Conservation (phyloP, 78 protist genomes). For the Monocercomonoides exilis region DNA sequence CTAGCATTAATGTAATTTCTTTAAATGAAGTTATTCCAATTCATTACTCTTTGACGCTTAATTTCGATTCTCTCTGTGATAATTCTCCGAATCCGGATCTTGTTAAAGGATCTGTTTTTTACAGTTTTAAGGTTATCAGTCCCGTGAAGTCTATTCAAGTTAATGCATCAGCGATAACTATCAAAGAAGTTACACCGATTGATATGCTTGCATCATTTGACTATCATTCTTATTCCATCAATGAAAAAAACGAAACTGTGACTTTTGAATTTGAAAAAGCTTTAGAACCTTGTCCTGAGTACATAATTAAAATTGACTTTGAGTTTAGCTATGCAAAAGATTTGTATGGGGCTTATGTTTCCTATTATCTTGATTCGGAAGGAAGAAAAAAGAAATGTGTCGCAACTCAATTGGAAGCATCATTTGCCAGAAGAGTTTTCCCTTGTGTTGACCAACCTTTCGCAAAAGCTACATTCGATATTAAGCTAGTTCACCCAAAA, state of each 20-base stretch:
- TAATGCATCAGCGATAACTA: not conserved
- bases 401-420: not conserved
- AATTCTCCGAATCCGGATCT: not conserved
- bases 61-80: not conserved
- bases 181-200: not conserved
- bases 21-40: not conserved
- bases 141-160: not conserved
- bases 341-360: not conserved
- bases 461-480: not conserved
- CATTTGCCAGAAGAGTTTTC: not conserved
- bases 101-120: not conserved
- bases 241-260: not conserved
- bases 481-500: not conserved
- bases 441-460: slow-evolving; percentile 9
- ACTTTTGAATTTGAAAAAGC: not conserved
- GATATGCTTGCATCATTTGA: not conserved
- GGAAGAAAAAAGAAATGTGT: not conserved
- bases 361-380: not conserved
- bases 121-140: not conserved
- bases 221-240: not conserved
- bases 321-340: not conserved
- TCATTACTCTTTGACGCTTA: not conserved
- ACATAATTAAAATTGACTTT: not conserved
- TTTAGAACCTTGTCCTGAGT: not conserved
- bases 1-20: too few species aligned